Conservation (phyloP, 208 protist genomes). For the Trypanosoma rangeli region DNA sequence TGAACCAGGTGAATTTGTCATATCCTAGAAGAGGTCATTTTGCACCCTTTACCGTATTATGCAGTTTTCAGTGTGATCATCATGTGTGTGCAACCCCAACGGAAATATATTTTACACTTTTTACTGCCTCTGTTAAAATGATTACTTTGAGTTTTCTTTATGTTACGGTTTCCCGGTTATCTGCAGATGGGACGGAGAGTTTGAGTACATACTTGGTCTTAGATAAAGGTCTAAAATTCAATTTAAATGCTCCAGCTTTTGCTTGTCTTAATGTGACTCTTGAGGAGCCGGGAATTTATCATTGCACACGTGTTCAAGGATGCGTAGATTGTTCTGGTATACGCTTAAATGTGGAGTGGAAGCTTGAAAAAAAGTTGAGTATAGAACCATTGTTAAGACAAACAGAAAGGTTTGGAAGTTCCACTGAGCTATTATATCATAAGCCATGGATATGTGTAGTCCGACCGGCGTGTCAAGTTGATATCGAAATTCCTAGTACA, state of each 20-base stretch:
- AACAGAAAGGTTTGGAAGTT: conserved; percentile 1
- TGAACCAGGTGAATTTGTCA: conserved; percentile 1
- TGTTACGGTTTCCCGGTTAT: conserved; percentile 16
- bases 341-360: conserved; percentile 25
- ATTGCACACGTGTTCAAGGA: conserved; percentile 36
- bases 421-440: conserved; percentile 5
- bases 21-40: conserved; percentile 27
- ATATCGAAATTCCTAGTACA: conserved; percentile 33
- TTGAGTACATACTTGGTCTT: neutral
- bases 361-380: conserved; percentile 25
- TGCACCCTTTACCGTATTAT: conserved; percentile 29
- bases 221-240: conserved; percentile 5
- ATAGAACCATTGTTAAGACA: neutral
- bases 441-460: conserved; percentile 33
- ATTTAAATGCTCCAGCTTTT: neutral
- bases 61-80: conserved; percentile 19
- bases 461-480: conserved; percentile 35
- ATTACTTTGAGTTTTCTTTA: conserved; percentile 18
- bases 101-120: conserved; percentile 17
- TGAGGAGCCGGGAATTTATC: conserved; percentile 38
- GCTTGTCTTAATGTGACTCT: conserved; percentile 24
- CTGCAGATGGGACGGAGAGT: neutral
- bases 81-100: conserved; percentile 4
- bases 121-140: conserved; percentile 18
- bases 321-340: conserved; percentile 30